A percentile compares a stretch with the other conserved stretches of the same genome.
Evolutionary conservation across 805 yeast species (phyloP).

Genomic region (Zygotorulaspora danielsina): DNA sequence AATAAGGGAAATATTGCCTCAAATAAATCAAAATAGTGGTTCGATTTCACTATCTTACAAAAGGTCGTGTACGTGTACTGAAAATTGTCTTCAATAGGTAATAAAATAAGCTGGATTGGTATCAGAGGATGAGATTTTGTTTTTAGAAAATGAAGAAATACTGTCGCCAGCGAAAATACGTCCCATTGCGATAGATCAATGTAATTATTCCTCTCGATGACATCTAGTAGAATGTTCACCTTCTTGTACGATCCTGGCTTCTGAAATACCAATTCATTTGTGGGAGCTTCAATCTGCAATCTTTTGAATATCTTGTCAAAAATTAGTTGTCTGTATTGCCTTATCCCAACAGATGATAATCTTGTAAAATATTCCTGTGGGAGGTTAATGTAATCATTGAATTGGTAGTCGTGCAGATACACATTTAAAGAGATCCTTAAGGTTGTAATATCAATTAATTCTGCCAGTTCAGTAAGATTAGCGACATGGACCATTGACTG

Average conservation of each 20-base stretch:
- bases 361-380: conserved; percentile 39
- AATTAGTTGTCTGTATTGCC: conserved; percentile 38
- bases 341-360: conserved; percentile 27
- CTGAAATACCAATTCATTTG: conserved; percentile 48
- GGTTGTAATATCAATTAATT: conserved; percentile 65
- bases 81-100: conserved; percentile 52
- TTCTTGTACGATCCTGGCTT: conserved; percentile 52
- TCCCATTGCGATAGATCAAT: conserved; percentile 65
- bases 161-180: conserved; percentile 42
- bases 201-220: conserved; percentile 52
- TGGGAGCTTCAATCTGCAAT: conserved; percentile 40
- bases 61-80: conserved; percentile 42
- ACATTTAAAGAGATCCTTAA: conserved; percentile 72
- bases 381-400: conserved; percentile 46
- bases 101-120: conserved; percentile 43
- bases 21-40: conserved; percentile 35
- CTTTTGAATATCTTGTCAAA: conserved; percentile 52
- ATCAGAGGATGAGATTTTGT: conserved; percentile 53
- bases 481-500: conserved; percentile 40
- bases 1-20: conserved; percentile 45
- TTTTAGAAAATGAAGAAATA: conserved; percentile 44
- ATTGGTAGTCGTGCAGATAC: conserved; percentile 60
- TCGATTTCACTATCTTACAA: conserved; percentile 33
- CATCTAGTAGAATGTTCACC: conserved; percentile 42
- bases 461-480: conserved; percentile 51